Conservation (phyloP, 2,329 filamentous ascomycete species). For the Pestalotiopsis sp. region DNA sequence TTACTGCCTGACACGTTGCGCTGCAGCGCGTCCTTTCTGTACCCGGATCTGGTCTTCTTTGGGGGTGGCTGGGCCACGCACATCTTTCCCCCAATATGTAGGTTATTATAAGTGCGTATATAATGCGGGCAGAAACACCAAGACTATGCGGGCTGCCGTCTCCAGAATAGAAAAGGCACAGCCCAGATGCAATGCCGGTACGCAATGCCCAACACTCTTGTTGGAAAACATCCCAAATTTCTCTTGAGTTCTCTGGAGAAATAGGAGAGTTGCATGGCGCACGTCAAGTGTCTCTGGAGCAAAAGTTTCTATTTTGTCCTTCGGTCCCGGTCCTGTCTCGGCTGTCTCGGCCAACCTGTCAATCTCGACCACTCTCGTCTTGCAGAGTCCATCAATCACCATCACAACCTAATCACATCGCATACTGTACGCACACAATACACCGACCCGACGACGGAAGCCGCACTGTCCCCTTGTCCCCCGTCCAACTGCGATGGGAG, state of each 20-base stretch:
- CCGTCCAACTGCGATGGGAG: not conserved
- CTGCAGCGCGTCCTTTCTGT: not conserved
- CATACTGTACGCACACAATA: not conserved
- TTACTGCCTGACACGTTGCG: not conserved
- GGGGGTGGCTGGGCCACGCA: constrained; percentile 7
- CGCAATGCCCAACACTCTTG: not conserved
- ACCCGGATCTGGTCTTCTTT: not conserved
- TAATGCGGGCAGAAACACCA: not conserved
- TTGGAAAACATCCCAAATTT: not conserved
- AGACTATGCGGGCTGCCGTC: not conserved
- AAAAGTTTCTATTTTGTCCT: not conserved
- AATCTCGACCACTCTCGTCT: not conserved
- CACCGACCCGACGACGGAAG: not conserved
- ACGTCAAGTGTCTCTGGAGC: not conserved
- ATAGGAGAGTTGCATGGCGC: not conserved
- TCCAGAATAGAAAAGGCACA: not conserved
- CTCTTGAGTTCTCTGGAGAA: too few species aligned
- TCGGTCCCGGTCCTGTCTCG: not conserved
- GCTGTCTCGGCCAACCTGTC: not conserved
- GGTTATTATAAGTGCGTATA: not conserved
- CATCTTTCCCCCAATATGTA: not conserved
- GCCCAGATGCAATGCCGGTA: not conserved
- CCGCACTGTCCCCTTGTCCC: not conserved
- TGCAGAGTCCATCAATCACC: not conserved
- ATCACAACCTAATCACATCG: not conserved